Base-by-base conservation (phyloP, 306 rosid species). In the Cucurbita maxima region DNA sequence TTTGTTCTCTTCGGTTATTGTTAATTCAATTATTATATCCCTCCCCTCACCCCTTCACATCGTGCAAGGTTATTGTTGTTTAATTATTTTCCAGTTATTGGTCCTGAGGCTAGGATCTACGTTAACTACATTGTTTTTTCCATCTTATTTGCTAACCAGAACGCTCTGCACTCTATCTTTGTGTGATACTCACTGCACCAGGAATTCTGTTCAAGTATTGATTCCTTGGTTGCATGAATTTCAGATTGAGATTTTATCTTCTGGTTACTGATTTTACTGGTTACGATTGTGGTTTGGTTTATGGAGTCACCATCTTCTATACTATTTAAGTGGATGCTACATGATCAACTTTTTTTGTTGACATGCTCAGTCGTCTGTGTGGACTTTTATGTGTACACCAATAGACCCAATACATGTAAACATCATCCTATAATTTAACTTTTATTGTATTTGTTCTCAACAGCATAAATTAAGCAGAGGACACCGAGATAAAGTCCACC, bases 401-500 rank as follows among this genome's bases (percentile, higher is more conserved):
- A 67, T 12, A 25, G 18, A 47, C n/a, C 54, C 57, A 22, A 22
- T 20, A 12, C 60, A 14, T 7, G 45, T 10, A 25, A 45, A 57
- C 79, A 3, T 18, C 55, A 22, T 5, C 47, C 14, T 63, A 62
- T 15, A 61, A 74, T 58, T 7, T 47, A 9, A 45, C 7, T 47
- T 58, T 56, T 58, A 5, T 20, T 44, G 52, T 58, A 19, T 58
- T 30, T 34, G 30, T 72, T 84, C 38, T 82, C 59, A 60, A 75
- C 91, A 95, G 99, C 91, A 91, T 75, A 95, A 91, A 73, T 79
- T 89, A 80, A 96, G 92, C 47, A 88, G 97, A 84, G 96, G 97
- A 41, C 91, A 91, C 40, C 97, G 97, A 4, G 99, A 95, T 80
- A 95, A 95, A 85, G 78, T 95, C 76, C 97, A 95, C 84, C 99